Percentiles rank a stretch among this genome's conserved stretches.
These are phyloP conservation scores for Arxiozyma heterogenica DNA, from an alignment of 1,139 yeast species.

Conservation along the genomic window DNA sequence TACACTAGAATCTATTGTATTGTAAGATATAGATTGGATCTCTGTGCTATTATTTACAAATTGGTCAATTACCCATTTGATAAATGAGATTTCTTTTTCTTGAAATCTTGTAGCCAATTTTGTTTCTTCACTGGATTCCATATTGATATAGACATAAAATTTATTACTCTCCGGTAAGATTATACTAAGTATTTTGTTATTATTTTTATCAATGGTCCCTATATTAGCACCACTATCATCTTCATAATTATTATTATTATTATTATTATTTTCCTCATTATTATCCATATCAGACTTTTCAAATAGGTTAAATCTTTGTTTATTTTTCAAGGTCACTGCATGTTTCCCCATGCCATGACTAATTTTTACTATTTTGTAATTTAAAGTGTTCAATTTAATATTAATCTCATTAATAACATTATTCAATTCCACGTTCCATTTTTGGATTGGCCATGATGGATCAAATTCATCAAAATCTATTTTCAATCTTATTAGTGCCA, in stretches of 20 bases:
- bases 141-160: constrained; percentile 24
- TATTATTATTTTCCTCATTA: background rate
- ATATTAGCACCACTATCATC: background rate
- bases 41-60: constrained; percentile 2
- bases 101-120: constrained; percentile 23
- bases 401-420: constrained; percentile 17
- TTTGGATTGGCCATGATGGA: constrained; percentile 5
- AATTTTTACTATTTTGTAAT: constrained; percentile 18
- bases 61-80: constrained; percentile 21
- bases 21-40: background rate
- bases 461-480: constrained; percentile 5
- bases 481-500: constrained; percentile 15
- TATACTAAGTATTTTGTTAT: background rate
- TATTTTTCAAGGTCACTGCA: constrained; percentile 8
- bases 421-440: constrained; percentile 12
- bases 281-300: background rate
- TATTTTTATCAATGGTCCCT: background rate
- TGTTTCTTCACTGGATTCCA: constrained; percentile 19
- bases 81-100: constrained; percentile 22
- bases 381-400: constrained; percentile 17
- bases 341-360: constrained; percentile 22
- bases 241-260: background rate
- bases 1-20: background rate
- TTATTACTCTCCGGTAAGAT: constrained; percentile 14
- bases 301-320: constrained; percentile 3